phyloP scores from a whole-genome alignment of 2,329 filamentous ascomycete species.

The Monosporascus sp. region DNA sequence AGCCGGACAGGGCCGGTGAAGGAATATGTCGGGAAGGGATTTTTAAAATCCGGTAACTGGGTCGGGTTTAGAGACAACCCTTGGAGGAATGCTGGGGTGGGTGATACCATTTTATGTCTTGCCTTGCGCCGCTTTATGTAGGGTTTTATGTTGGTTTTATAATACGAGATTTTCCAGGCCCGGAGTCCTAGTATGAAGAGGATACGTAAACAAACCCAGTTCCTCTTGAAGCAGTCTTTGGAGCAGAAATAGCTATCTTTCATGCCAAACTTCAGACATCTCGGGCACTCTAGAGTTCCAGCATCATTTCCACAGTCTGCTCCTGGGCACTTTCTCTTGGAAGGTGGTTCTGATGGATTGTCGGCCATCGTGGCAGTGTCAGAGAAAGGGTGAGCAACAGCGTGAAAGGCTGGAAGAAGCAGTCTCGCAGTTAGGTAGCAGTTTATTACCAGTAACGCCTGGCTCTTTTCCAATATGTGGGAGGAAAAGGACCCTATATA shows the following conservation, averaged over 20 bases:
- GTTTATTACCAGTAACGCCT: no score
- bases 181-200: neutral
- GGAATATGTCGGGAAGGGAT: conserved; percentile 64
- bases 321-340: conserved; percentile 48
- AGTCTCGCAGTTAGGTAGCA: no score
- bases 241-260: conserved; percentile 71
- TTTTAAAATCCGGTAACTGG: conserved; percentile 65
- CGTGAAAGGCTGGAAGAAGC: no score
- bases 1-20: conserved; percentile 63
- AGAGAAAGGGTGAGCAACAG: no score
- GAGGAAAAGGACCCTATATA: no score
- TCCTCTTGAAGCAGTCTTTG: conserved; percentile 75
- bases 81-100: conserved; percentile 21
- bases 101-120: conserved; percentile 3
- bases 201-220: conserved; percentile 43
- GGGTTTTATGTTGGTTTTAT: conserved; percentile 54
- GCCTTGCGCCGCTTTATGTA: conserved; percentile 47
- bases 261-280: conserved; percentile 63
- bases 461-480: no score
- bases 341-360: no score
- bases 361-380: no score
- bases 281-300: conserved; percentile 65
- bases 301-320: conserved; percentile 64
- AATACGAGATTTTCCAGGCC: neutral
- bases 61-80: conserved; percentile 63